phyloP scores from a whole-genome alignment of 176 grass and related monocot genomes.

The Cymbopogon citratus region DNA sequence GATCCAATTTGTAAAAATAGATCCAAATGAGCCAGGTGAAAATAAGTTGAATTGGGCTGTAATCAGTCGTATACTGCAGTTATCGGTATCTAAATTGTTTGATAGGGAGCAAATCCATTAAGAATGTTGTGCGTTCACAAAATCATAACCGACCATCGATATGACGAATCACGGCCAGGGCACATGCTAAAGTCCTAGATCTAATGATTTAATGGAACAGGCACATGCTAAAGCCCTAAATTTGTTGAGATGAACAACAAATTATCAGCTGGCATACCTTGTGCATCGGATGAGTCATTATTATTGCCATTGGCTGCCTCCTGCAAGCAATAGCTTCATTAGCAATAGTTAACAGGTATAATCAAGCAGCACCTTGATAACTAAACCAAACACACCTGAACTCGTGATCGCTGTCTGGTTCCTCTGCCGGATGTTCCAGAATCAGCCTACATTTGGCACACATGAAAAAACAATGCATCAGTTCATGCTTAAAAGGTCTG shows the following conservation, averaged over 20 bases:
- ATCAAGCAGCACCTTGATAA: neutral
- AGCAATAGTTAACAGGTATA: neutral
- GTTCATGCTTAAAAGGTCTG: neutral
- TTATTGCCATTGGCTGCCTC: constrained; percentile 14
- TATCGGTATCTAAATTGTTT: neutral
- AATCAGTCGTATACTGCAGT: neutral
- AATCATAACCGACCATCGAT: neutral
- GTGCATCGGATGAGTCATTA: constrained; percentile 3
- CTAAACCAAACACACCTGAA: constrained; percentile 34
- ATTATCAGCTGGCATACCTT: constrained; percentile 36
- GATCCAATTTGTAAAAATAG: neutral
- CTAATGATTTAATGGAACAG: too few relatives aligned
- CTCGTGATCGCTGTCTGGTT: constrained; percentile 14
- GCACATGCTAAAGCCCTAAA: neutral
- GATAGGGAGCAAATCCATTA: neutral
- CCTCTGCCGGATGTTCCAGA: constrained; percentile 41
- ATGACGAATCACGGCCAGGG: neutral
- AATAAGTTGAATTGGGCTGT: neutral
- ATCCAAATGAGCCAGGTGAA: neutral
- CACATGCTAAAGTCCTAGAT: neutral
- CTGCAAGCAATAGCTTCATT: constrained; percentile 16
- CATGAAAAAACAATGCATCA: constrained; percentile 3
- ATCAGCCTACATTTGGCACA: constrained; percentile 35
- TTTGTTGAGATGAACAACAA: neutral
- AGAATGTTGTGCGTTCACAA: neutral